Conservation (phyloP, 2,329 filamentous ascomycete genomes). For the Penicillium sp. region DNA sequence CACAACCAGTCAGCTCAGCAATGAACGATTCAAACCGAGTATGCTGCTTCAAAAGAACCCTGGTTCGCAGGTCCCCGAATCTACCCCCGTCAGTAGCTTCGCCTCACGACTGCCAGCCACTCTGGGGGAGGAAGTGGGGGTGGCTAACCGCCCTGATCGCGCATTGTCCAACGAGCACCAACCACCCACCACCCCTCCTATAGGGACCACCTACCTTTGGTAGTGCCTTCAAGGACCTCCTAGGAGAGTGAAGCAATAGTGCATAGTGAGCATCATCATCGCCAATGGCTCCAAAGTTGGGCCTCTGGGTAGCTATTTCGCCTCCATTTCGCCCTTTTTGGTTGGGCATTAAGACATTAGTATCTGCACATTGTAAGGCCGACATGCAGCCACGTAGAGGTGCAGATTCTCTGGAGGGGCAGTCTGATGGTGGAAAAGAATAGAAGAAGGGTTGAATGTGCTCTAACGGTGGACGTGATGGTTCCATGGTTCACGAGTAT, state of each 20-base stretch:
- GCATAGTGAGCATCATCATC: not conserved
- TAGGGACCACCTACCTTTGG: not conserved
- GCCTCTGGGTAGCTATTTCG: slow-evolving; percentile 37
- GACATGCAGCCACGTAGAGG: slow-evolving; percentile 7
- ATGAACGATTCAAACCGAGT: not conserved
- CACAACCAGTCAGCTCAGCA: not conserved
- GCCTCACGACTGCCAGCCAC: not conserved
- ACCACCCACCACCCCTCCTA: not conserved
- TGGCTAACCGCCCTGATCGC: slow-evolving; percentile 15
- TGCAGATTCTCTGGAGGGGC: not conserved
- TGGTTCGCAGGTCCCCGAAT: slow-evolving; percentile 1
- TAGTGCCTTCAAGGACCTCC: not conserved
- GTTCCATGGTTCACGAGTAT: slow-evolving; percentile 29
- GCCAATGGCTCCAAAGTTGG: slow-evolving; percentile 15
- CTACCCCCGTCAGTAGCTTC: not conserved
- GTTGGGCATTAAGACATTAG: slow-evolving; percentile 51
- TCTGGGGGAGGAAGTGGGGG: not conserved
- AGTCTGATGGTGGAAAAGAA: not conserved
- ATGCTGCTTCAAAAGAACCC: slow-evolving; percentile 4
- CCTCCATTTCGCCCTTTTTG: slow-evolving; percentile 38
- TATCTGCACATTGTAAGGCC: slow-evolving; percentile 3
- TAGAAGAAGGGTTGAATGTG: not conserved
- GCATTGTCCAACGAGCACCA: slow-evolving; percentile 4
- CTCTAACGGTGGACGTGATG: not conserved
- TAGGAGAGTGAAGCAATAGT: not conserved